These are phyloP conservation scores for Cercospora sesami DNA, from an alignment of 2,329 filamentous ascomycete genomes.

Conservation along the genomic window DNA sequence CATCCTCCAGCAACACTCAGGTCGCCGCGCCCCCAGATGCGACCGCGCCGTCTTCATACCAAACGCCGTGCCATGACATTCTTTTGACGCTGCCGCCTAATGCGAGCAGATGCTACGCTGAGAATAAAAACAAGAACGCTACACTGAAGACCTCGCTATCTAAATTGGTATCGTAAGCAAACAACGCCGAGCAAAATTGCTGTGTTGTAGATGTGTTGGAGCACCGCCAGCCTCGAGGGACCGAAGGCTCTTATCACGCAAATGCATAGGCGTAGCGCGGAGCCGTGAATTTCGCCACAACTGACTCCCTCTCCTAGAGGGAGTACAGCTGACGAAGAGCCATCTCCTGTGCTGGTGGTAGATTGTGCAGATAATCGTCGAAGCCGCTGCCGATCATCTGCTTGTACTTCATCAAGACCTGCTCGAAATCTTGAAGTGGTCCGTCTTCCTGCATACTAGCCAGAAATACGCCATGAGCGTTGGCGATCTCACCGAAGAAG, in stretches of 20 bases:
- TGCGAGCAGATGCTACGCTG: conserved; percentile 42
- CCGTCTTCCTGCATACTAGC: conserved; percentile 62
- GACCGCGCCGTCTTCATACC: conserved; percentile 1
- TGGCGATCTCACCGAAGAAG: conserved; percentile 82
- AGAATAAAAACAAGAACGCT: conserved; percentile 30
- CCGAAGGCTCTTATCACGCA: neutral
- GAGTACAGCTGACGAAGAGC: conserved; percentile 47
- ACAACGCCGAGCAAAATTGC: conserved; percentile 18
- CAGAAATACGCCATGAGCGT: conserved; percentile 59
- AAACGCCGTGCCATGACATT: conserved; percentile 26
- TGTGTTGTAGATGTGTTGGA: conserved; percentile 4
- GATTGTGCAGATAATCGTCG: conserved; percentile 51
- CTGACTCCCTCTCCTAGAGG: conserved; percentile 36
- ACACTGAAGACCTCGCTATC: conserved; percentile 30
- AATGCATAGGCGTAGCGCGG: conserved; percentile 8
- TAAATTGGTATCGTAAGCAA: conserved; percentile 32
- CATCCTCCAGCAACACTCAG: neutral
- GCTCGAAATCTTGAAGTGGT: conserved; percentile 68
- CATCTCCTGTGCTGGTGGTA: conserved; percentile 47
- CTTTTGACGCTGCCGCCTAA: conserved; percentile 38
- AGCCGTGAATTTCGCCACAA: conserved; percentile 17
- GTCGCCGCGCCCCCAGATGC: conserved; percentile 1
- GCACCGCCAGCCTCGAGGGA: neutral
- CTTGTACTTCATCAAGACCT: conserved; percentile 58
- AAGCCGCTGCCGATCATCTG: conserved; percentile 55